Evolutionary conservation across 2,329 filamentous ascomycete species (phyloP), one percentile per base, ranked within the genome.

Genomic region (Sclerotiophoma versabilis): DNA sequence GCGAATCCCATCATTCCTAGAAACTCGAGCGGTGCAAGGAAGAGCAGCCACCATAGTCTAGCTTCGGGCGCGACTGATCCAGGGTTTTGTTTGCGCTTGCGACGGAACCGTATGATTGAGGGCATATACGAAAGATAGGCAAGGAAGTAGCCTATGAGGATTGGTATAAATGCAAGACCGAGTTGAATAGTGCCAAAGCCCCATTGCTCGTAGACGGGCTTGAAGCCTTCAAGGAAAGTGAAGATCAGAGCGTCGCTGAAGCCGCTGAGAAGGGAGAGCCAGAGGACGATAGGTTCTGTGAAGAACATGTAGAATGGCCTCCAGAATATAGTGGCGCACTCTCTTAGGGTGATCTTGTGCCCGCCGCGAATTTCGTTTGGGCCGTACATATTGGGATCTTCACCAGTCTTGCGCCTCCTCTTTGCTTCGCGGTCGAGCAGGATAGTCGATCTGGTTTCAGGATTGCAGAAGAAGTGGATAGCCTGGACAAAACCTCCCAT

Each of bases 191-290:
- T 79, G 25, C 75, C 75, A 58, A 91, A 91, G 17, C 74, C 70
- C 86, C 87, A 91, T 68, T 90, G 86, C 14, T 78, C 74, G 65
- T 89, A 89, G 1, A 91, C 87, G 1, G 88, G 78, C 1, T 77
- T 74, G 63, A 90, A 91, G 0, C 85, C 88, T 69, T 91, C 86
- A 44, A 91, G 84, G 69, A 89, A 89, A 75, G 88, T 90, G 78
- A 91, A 92, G 74, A 91, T 91, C 4, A 92, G 81, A 2, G 87
- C 87, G 54, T 91, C 89, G 9, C 83, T 86, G 78, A 91, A 91
- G 26, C 88, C 88, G 3, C 84, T 87, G 5, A 91, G 84, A 0
- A 91, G 80, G 1, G 88, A 91, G 5, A 91, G 78, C 30, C 83
- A 84, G 14, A 89, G 77, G 10, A 91, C 89, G 54, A 91, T 91